A percentile compares a stretch with the other conserved stretches of the same genome.
Conservation (phyloP, 78 protist genomes). For the Planoprotostelium fungivorum region DNA sequence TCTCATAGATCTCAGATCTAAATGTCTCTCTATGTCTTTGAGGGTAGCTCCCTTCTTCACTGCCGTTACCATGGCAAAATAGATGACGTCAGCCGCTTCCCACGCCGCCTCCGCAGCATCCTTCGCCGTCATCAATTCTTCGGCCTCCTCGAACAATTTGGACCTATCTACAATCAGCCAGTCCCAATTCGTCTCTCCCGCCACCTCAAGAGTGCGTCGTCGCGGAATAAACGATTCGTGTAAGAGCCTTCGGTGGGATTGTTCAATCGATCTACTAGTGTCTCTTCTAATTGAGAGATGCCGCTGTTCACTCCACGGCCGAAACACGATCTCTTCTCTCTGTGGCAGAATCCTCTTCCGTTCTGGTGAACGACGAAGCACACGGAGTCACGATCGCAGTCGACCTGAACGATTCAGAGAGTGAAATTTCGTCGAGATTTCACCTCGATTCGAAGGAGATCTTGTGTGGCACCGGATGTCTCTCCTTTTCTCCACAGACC, state of each 20-base stretch:
- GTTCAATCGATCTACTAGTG: background rate
- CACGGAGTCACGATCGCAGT: constrained; percentile 67
- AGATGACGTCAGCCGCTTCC: constrained; percentile 73
- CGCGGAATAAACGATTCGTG: constrained; percentile 64
- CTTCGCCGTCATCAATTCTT: constrained; percentile 26
- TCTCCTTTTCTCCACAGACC: constrained; percentile 76
- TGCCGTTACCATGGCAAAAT: constrained; percentile 25
- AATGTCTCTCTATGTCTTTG: constrained; percentile 21
- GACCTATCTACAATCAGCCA: too few relatives aligned
- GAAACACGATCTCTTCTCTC: constrained; percentile 10
- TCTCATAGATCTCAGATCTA: background rate
- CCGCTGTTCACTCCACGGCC: constrained; percentile 25
- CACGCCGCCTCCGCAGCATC: constrained; percentile 3
- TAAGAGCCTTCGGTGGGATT: constrained; percentile 55
- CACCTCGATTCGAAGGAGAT: background rate
- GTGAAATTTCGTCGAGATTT: background rate
- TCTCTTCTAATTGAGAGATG: background rate
- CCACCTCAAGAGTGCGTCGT: constrained; percentile 28
- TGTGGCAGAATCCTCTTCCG: constrained; percentile 59
- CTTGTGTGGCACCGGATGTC: constrained; percentile 61
- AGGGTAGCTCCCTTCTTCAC: constrained; percentile 19
- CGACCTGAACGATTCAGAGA: background rate
- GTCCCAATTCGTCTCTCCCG: background rate
- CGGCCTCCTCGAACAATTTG: constrained; percentile 70
- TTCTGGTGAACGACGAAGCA: constrained; percentile 46